Percentiles rank a stretch among this genome's conserved stretches.
These are phyloP conservation scores for Mucor irregularis DNA, from an alignment of 371 early-diverging fungal species.

Conservation along the genomic window DNA sequence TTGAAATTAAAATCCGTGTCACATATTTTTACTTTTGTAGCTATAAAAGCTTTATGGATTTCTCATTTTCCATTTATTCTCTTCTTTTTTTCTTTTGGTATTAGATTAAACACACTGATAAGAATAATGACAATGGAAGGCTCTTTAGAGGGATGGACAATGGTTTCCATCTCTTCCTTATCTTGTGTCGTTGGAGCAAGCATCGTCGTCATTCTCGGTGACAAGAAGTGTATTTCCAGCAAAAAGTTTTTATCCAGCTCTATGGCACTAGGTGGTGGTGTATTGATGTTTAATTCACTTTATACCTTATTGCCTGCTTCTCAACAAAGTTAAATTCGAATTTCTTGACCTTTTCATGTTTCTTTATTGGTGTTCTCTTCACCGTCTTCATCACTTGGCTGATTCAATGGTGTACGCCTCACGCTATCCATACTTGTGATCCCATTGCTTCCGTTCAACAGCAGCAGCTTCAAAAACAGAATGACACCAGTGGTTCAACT, in stretches of 20 bases:
- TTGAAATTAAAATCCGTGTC: neutral
- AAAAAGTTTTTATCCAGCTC: constrained; percentile 22
- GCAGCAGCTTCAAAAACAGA: neutral
- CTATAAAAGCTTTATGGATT: neutral
- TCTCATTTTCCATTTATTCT: neutral
- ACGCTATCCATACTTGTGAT: constrained; percentile 28
- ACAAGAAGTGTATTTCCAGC: constrained; percentile 9
- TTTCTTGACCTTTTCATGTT: constrained; percentile 13
- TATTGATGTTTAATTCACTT: constrained; percentile 25
- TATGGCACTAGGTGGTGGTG: constrained; percentile 31
- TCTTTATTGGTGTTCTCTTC: constrained; percentile 20
- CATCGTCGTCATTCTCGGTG: constrained; percentile 19
- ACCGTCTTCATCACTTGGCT: constrained; percentile 12
- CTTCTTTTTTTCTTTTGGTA: constrained; percentile 5
- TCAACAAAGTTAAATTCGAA: constrained; percentile 13
- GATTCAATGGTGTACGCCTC: constrained; percentile 23
- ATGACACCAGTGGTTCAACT: no score
- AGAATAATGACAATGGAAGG: neutral
- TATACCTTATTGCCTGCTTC: constrained; percentile 31
- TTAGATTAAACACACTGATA: no score
- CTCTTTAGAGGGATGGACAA: constrained; percentile 21
- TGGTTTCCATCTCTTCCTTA: constrained; percentile 22
- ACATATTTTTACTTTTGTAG: neutral
- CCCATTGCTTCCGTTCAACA: neutral
- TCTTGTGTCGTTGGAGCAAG: constrained; percentile 29